phyloP scores from a whole-genome alignment of 169 alveolate genomes.

The Plasmodium relictum region DNA sequence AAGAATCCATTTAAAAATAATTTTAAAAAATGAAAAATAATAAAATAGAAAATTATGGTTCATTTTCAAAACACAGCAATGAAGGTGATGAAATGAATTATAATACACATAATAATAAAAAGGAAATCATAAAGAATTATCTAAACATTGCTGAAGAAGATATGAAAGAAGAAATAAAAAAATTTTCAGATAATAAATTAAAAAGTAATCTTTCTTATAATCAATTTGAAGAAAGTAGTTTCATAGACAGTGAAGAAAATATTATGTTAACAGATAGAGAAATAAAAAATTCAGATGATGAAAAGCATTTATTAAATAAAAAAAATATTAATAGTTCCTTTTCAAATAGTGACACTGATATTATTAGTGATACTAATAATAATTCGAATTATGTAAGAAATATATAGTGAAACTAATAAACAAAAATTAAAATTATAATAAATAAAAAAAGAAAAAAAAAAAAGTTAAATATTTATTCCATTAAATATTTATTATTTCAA shows the following conservation, averaged over 20 bases:
- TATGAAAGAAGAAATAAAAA: slow-evolving; percentile 25
- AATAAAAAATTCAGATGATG: background rate
- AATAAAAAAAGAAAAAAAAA: no score
- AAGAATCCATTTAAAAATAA: no score
- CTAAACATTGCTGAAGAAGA: slow-evolving; percentile 34
- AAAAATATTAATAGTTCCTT: background rate
- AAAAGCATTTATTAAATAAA: background rate
- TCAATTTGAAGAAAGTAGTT: slow-evolving; percentile 19
- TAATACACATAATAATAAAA: slow-evolving; percentile 19
- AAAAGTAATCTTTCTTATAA: slow-evolving; percentile 22
- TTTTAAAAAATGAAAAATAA: no score
- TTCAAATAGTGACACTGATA: background rate
- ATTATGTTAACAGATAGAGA: slow-evolving; percentile 36
- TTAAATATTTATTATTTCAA: background rate
- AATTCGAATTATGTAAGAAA: slow-evolving; percentile 24
- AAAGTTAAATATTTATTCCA: no score
- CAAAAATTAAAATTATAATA: no score
- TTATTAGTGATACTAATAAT: slow-evolving; percentile 9
- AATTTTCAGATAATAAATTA: background rate
- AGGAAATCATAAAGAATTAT: slow-evolving; percentile 40
- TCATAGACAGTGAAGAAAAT: slow-evolving; percentile 56
- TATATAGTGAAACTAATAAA: background rate
- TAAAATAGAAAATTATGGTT: slow-evolving; percentile 29
- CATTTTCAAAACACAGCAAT: slow-evolving; percentile 6
- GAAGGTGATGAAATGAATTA: slow-evolving; percentile 26